Conservation (phyloP, 768 basidiomycete genomes). For the Trametes coccinea region DNA sequence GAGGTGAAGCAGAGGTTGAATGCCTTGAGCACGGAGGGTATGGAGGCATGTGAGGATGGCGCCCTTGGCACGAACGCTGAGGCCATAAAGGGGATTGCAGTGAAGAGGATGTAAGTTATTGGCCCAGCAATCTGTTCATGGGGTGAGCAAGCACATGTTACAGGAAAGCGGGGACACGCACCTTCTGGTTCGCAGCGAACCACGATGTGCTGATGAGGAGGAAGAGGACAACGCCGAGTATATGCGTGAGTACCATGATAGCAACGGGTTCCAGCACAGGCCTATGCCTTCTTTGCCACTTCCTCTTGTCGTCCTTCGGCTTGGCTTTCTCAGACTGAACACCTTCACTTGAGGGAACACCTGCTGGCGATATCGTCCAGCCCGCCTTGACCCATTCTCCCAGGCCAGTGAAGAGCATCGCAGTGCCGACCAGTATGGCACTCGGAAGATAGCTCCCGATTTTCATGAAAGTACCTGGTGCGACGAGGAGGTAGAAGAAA, state of each 20-base stretch:
- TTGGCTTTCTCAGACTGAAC: background rate
- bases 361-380: conserved; percentile 40
- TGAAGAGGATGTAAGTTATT: conserved; percentile 4
- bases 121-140: background rate
- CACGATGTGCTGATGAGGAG: conserved; percentile 43
- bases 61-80: background rate
- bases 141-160: background rate
- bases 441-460: conserved; percentile 92
- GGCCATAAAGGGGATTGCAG: background rate
- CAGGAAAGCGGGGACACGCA: conserved; percentile 29
- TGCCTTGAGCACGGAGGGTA: conserved; percentile 59
- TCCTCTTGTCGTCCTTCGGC: background rate
- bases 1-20: conserved; percentile 84
- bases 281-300: conserved; percentile 51
- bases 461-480: conserved; percentile 71
- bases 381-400: conserved; percentile 67
- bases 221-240: conserved; percentile 55
- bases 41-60: conserved; percentile 16
- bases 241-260: conserved; percentile 59
- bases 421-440: conserved; percentile 78
- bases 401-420: conserved; percentile 84
- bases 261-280: conserved; percentile 54
- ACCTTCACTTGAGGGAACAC: background rate
- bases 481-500: conserved; percentile 88
- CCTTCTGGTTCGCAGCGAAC: conserved; percentile 45